Conservation (phyloP, 768 basidiomycete genomes). For the Lactarius vividus region DNA sequence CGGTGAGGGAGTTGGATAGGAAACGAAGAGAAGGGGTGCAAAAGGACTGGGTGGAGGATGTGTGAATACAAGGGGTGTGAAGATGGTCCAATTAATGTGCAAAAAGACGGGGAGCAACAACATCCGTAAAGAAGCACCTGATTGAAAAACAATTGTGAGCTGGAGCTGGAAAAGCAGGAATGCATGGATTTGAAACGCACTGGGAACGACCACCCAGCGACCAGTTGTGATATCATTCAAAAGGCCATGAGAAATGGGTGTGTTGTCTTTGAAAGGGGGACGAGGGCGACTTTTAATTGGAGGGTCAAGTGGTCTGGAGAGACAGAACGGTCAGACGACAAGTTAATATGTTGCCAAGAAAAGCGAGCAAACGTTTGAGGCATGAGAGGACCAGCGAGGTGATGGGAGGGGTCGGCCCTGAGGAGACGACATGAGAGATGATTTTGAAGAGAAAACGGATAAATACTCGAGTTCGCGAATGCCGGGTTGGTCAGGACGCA, state of each 20-base stretch:
- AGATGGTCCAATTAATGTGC: constrained; percentile 62
- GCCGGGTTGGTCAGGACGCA: not conserved
- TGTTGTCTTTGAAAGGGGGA: constrained; percentile 15
- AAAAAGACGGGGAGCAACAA: constrained; percentile 58
- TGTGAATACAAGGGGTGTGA: constrained; percentile 47
- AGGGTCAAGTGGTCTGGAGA: constrained; percentile 12
- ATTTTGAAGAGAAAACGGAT: constrained; percentile 4
- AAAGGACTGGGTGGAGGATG: constrained; percentile 68
- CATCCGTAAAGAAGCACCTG: constrained; percentile 66
- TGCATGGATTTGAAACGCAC: constrained; percentile 40
- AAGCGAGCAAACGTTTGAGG: constrained; percentile 54
- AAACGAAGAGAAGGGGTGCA: constrained; percentile 64
- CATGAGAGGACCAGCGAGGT: constrained; percentile 59
- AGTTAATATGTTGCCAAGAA: not conserved
- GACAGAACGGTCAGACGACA: not conserved
- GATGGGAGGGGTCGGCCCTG: constrained; percentile 56
- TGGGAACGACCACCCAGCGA: constrained; percentile 74
- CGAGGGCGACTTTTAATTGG: not conserved
- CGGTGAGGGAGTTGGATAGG: constrained; percentile 55
- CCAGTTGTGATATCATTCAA: constrained; percentile 51
- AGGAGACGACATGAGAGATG: constrained; percentile 10
- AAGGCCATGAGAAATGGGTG: constrained; percentile 38
- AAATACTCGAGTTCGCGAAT: constrained; percentile 35
- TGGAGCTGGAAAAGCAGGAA: not conserved
- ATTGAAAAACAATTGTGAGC: not conserved